phyloP scores from a whole-genome alignment of 352 stramenopile genomes.

The Phytopythium kandeliae region DNA sequence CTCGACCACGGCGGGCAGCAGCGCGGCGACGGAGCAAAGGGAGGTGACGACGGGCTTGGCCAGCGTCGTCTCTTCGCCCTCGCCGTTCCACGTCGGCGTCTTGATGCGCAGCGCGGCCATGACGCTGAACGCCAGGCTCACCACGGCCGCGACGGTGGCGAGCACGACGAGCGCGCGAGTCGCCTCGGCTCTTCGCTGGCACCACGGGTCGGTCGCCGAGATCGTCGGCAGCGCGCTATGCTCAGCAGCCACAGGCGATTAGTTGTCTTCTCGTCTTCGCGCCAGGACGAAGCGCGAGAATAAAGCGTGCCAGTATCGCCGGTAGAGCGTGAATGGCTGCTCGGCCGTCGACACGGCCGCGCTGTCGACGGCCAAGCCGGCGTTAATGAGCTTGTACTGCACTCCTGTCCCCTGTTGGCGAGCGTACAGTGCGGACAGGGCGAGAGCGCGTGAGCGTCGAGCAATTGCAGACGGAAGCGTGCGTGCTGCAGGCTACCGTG shows the following conservation, averaged over 20 bases:
- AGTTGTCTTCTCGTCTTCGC: background rate
- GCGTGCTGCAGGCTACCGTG: constrained; percentile 19
- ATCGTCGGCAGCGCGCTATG: constrained; percentile 31
- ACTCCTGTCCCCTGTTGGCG: constrained; percentile 47
- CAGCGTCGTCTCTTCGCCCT: constrained; percentile 55
- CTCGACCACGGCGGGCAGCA: constrained; percentile 44
- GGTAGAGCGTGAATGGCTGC: constrained; percentile 23
- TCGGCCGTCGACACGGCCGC: constrained; percentile 15
- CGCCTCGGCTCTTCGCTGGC: constrained; percentile 34
- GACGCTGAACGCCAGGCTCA: constrained; percentile 46
- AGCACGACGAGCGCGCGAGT: constrained; percentile 46
- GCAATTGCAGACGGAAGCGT: too few relatives aligned
- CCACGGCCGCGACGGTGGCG: constrained; percentile 41
- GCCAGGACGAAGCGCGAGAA: background rate
- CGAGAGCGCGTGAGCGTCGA: too few relatives aligned
- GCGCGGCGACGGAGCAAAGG: constrained; percentile 28
- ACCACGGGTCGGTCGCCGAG: constrained; percentile 54
- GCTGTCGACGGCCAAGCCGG: constrained; percentile 35
- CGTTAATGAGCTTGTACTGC: constrained; percentile 81
- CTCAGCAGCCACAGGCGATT: constrained; percentile 4
- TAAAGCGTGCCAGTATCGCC: constrained; percentile 27
- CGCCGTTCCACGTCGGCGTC: constrained; percentile 69
- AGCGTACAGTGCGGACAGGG: background rate
- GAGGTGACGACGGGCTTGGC: constrained; percentile 45
- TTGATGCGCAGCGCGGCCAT: constrained; percentile 52